phyloP scores from a whole-genome alignment of 2,329 filamentous ascomycete genomes.

The Fusarium guadeloupense region DNA sequence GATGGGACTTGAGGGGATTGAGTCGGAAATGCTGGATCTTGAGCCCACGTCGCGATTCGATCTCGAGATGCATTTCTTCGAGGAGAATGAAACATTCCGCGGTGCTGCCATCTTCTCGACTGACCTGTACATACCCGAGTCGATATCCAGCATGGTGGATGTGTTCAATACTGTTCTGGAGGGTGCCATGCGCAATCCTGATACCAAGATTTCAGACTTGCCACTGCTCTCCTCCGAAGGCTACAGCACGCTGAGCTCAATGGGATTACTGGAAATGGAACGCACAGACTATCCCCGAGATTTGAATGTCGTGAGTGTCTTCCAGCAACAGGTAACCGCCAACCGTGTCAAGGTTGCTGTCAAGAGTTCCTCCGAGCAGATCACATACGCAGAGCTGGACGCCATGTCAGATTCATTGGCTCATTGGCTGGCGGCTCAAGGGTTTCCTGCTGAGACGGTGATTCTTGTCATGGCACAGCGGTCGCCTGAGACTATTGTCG shows the following conservation, averaged over 20 bases:
- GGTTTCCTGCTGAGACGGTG: constrained; percentile 21
- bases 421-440: constrained; percentile 18
- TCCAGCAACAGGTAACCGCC: background rate
- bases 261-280: constrained; percentile 30
- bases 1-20: constrained; percentile 16
- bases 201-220: constrained; percentile 1
- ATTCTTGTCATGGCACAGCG: constrained; percentile 33
- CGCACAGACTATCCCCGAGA: constrained; percentile 25
- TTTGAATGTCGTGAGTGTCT: constrained; percentile 21
- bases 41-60: constrained; percentile 24
- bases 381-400: constrained; percentile 35
- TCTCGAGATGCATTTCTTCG: constrained; percentile 38
- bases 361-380: background rate
- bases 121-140: constrained; percentile 27
- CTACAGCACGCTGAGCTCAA: constrained; percentile 5
- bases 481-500: constrained; percentile 30
- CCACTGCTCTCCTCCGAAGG: constrained; percentile 1
- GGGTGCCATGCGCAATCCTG: constrained; percentile 13
- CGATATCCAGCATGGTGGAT: constrained; percentile 26
- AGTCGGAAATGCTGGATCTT: background rate
- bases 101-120: constrained; percentile 22
- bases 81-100: constrained; percentile 7
- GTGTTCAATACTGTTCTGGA: constrained; percentile 30
- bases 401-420: constrained; percentile 25
- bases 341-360: background rate